Percentiles rank a stretch among this genome's conserved stretches.
Evolutionary conservation across 176 grass and related monocot species (phyloP).

Genomic region (Cenchrus purpureus): DNA sequence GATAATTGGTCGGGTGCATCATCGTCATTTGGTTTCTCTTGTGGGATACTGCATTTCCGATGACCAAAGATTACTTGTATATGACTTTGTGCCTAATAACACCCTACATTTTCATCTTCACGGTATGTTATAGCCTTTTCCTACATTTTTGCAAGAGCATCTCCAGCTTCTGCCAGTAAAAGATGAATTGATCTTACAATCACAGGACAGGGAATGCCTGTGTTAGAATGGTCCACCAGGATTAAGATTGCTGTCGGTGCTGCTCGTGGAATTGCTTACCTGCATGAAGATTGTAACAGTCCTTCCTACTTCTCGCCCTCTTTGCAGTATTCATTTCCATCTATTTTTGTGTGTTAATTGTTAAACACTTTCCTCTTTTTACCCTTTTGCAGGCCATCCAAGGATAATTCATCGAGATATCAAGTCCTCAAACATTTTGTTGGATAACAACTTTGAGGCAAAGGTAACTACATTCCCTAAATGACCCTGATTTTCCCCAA

Average conservation of each 20-base stretch:
- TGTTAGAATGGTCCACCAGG: slow-evolving; percentile 75
- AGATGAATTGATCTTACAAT: slow-evolving; percentile 17
- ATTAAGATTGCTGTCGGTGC: slow-evolving; percentile 83
- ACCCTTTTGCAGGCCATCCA: slow-evolving; percentile 67
- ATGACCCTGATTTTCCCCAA: neutral
- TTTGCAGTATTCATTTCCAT: slow-evolving; percentile 26
- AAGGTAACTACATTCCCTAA: slow-evolving; percentile 52
- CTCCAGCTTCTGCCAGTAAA: neutral
- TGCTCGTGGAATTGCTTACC: slow-evolving; percentile 88
- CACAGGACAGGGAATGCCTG: slow-evolving; percentile 56
- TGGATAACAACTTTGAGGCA: slow-evolving; percentile 89
- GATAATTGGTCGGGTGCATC: slow-evolving; percentile 87
- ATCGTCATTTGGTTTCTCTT: slow-evolving; percentile 89
- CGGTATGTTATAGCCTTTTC: slow-evolving; percentile 47
- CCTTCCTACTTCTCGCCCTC: neutral
- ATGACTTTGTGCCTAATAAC: slow-evolving; percentile 81
- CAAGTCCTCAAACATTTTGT: slow-evolving; percentile 98
- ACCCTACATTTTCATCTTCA: slow-evolving; percentile 91
- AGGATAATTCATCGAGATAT: slow-evolving; percentile 97
- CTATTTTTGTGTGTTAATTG: neutral
- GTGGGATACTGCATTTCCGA: slow-evolving; percentile 83
- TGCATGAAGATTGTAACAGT: slow-evolving; percentile 94
- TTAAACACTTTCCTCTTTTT: slow-evolving; percentile 8
- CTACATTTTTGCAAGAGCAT: neutral
- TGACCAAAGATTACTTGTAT: slow-evolving; percentile 80